Evolutionary conservation across 2,329 filamentous ascomycete species (phyloP).

Genomic region (Pestalotiopsis sp.): DNA sequence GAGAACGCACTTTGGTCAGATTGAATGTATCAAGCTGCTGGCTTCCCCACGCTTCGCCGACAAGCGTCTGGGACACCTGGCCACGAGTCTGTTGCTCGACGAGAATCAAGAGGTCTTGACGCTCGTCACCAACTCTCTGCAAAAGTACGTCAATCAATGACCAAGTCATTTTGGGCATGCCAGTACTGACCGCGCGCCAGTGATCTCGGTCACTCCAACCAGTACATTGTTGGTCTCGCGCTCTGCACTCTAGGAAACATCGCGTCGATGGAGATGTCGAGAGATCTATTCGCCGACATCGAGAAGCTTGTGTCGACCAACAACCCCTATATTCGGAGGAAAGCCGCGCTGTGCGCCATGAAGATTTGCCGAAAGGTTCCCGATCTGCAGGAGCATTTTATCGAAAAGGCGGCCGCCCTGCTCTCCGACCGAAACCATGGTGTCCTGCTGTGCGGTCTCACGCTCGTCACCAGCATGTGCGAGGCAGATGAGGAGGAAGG

Average conservation of each 20-base stretch:
- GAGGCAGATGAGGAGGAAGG: constrained; percentile 93
- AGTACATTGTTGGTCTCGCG: constrained; percentile 96
- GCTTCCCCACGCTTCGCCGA: constrained; percentile 97
- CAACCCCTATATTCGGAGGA: constrained; percentile 97
- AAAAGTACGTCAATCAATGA: constrained; percentile 69
- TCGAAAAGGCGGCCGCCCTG: constrained; percentile 88
- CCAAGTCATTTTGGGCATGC: neutral
- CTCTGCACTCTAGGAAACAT: constrained; percentile 97
- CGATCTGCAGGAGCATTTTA: constrained; percentile 93
- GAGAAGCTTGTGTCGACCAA: constrained; percentile 88
- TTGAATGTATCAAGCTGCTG: constrained; percentile 96
- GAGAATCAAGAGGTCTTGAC: constrained; percentile 99
- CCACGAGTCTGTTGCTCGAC: constrained; percentile 92
- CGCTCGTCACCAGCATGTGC: constrained; percentile 87
- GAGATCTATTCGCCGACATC: constrained; percentile 95
- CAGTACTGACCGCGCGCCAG: constrained; percentile 45
- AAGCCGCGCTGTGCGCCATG: constrained; percentile 98
- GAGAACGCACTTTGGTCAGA: constrained; percentile 97
- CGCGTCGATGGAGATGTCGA: constrained; percentile 95
- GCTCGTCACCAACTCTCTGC: constrained; percentile 93
- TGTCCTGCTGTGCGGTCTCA: constrained; percentile 89
- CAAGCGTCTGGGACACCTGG: constrained; percentile 92
- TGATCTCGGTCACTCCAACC: constrained; percentile 94
- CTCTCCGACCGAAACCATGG: constrained; percentile 94
- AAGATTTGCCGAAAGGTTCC: constrained; percentile 97